Evolutionary conservation across 768 basidiomycete genomes (phyloP).

Genomic region (Tricholoma saponaceum): DNA sequence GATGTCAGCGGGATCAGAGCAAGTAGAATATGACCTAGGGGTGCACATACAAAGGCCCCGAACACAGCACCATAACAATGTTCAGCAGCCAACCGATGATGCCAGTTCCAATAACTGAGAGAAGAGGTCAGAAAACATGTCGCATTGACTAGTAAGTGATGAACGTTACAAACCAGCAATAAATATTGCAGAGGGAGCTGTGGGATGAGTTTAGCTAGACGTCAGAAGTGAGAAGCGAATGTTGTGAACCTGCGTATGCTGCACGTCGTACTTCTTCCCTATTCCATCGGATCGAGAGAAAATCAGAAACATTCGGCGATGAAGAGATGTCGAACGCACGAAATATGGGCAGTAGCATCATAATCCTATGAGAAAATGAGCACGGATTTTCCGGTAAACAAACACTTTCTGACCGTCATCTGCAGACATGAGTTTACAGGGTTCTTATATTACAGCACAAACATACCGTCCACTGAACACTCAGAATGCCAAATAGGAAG

Average conservation of each 20-base stretch:
- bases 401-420: constrained; percentile 49
- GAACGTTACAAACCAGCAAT: constrained; percentile 15
- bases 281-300: constrained; percentile 6
- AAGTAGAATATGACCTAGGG: background rate
- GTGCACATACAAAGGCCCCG: constrained; percentile 60
- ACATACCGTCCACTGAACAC: constrained; percentile 84
- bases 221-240: background rate
- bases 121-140: background rate
- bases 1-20: constrained; percentile 7
- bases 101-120: constrained; percentile 65
- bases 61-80: constrained; percentile 82
- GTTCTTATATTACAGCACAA: background rate
- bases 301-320: background rate
- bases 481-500: constrained; percentile 80
- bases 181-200: constrained; percentile 25
- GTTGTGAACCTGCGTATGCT: constrained; percentile 60
- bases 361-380: constrained; percentile 48
- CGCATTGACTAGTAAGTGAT: background rate
- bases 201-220: constrained; percentile 1
- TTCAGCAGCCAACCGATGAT: constrained; percentile 84
- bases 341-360: constrained; percentile 79
- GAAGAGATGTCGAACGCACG: constrained; percentile 41
- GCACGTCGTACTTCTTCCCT: constrained; percentile 81
- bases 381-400: background rate
- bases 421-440: constrained; percentile 18